These are phyloP conservation scores for Talaromyces islandicus DNA, from an alignment of 2,329 filamentous ascomycete species.

Conservation along the genomic window DNA sequence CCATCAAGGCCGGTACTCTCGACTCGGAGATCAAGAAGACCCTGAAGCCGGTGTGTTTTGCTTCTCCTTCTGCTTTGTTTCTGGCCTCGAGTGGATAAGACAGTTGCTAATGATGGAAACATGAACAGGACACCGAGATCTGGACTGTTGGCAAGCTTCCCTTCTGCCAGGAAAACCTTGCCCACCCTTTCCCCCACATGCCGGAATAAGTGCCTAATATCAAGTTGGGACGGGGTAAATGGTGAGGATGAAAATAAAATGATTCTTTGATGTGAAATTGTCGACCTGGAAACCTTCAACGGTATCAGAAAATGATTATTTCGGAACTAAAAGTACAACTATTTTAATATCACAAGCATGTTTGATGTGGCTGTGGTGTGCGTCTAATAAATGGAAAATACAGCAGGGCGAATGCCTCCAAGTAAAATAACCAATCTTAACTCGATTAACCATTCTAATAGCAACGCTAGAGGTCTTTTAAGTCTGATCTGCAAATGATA, in stretches of 20 bases:
- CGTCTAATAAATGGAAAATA: not conserved
- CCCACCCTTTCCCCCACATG: constrained; percentile 60
- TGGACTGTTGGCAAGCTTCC: constrained; percentile 65
- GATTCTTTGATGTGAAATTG: not conserved
- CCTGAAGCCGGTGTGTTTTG: constrained; percentile 48
- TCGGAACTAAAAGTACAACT: not conserved
- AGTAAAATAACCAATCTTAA: not conserved
- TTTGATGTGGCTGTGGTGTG: not conserved
- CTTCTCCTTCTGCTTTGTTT: constrained; percentile 31
- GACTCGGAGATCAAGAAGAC: constrained; percentile 60
- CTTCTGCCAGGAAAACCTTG: constrained; percentile 62
- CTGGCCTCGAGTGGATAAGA: constrained; percentile 27
- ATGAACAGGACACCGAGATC: constrained; percentile 54
- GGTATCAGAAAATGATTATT: not conserved
- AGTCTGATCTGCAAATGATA: not conserved
- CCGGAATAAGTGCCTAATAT: constrained; percentile 41
- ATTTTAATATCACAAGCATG: not conserved
- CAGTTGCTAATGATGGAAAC: not conserved
- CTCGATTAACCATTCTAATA: not conserved
- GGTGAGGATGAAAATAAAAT: not conserved
- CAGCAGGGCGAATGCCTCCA: not conserved
- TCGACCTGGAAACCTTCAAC: not conserved
- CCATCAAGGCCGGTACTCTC: constrained; percentile 61
- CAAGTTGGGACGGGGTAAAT: not conserved
- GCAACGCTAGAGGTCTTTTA: not conserved